A percentile compares a stretch with the other conserved stretches of the same genome.
Evolutionary conservation across 495 filamentous ascomycete genomes (phyloP).

Genomic region (Penicillium longicatenatum): DNA sequence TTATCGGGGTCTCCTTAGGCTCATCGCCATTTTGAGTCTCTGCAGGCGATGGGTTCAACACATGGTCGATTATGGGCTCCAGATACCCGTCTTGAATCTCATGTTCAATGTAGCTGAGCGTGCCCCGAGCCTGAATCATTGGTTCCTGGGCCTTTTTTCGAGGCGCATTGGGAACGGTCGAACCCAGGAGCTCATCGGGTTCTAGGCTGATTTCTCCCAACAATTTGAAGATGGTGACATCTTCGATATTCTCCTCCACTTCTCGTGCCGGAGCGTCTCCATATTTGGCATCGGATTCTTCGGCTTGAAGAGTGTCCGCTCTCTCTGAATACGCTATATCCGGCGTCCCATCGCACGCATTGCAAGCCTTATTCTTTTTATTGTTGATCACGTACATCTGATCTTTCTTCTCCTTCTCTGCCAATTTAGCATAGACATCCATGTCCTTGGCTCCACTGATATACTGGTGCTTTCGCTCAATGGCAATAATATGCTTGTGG

Average conservation of each 20-base stretch:
- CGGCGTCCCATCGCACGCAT: constrained; percentile 34
- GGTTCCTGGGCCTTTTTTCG: constrained; percentile 34
- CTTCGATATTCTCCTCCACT: constrained; percentile 37
- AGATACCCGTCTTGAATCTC: constrained; percentile 65
- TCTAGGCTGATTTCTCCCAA: constrained; percentile 42
- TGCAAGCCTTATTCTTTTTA: constrained; percentile 74
- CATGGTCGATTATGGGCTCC: constrained; percentile 71
- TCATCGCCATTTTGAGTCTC: constrained; percentile 8
- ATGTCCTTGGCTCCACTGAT: constrained; percentile 81
- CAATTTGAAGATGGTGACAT: constrained; percentile 36
- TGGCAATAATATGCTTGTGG: constrained; percentile 82
- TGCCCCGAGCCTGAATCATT: constrained; percentile 28
- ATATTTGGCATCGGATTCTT: constrained; percentile 5
- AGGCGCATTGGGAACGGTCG: constrained; percentile 1
- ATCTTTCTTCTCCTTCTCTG: constrained; percentile 59
- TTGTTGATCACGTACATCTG: constrained; percentile 61
- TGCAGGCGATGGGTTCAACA: constrained; percentile 40
- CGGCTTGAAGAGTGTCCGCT: constrained; percentile 18
- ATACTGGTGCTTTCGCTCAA: constrained; percentile 84
- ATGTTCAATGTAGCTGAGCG: constrained; percentile 55
- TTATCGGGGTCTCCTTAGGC: constrained; percentile 10
- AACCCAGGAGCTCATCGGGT: constrained; percentile 33
- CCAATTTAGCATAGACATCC: constrained; percentile 74
- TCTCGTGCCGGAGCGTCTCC: constrained; percentile 31
- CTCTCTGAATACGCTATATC: constrained; percentile 29